phyloP scores from a whole-genome alignment of 2,329 filamentous ascomycete species.

The Sclerotinia glacialis region DNA sequence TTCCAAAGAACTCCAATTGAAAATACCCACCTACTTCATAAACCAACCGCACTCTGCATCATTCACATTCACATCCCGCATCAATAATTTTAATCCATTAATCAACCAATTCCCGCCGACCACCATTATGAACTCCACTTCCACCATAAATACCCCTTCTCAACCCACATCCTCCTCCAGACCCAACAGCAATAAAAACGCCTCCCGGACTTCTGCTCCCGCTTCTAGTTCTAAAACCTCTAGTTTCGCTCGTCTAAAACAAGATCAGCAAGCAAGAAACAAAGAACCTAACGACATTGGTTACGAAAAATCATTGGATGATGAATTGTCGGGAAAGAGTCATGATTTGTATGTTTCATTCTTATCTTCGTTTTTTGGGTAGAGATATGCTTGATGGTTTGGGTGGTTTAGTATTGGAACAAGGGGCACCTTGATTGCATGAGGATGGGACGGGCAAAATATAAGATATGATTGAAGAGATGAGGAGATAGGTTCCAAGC shows the following conservation, averaged over 20 bases:
- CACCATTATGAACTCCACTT: background rate
- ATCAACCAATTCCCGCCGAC: background rate
- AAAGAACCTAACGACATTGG: slow-evolving; percentile 52
- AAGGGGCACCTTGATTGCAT: background rate
- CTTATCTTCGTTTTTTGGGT: background rate
- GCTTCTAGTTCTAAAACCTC: background rate
- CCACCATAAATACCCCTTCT: background rate
- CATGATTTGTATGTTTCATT: slow-evolving; percentile 28
- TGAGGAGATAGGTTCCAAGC: background rate
- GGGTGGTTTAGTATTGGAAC: accelerated
- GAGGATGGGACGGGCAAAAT: background rate
- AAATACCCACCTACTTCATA: background rate
- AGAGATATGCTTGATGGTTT: background rate
- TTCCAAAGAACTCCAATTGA: background rate
- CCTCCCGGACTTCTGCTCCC: background rate
- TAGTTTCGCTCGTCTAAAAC: slow-evolving; percentile 50
- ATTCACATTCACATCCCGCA: background rate
- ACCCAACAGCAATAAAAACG: slow-evolving; percentile 6
- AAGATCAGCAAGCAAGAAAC: slow-evolving; percentile 57
- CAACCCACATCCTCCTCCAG: slow-evolving; percentile 20
- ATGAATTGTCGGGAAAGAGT: slow-evolving; percentile 19
- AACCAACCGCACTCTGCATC: background rate
- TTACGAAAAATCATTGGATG: slow-evolving; percentile 28
- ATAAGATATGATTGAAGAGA: background rate
- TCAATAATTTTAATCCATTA: background rate